phyloP scores from a whole-genome alignment of 768 basidiomycete genomes.

The Leccinellum rugosiceps region DNA sequence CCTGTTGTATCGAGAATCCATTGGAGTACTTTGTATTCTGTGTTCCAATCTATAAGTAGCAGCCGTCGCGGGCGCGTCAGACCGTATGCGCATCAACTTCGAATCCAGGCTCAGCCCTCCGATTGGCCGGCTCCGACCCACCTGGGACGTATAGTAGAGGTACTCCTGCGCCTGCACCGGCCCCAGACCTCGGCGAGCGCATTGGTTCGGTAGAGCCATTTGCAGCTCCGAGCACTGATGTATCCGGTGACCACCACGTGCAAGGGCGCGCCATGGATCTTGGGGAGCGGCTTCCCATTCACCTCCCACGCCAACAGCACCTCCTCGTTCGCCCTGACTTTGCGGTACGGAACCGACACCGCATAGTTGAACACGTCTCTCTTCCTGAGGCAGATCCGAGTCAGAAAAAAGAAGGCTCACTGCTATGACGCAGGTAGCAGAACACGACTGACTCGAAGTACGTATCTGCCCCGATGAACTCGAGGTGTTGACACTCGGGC shows the following conservation, averaged over 20 bases:
- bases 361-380: conserved; percentile 40
- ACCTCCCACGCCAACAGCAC: conserved; percentile 32
- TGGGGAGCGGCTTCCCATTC: conserved; percentile 34
- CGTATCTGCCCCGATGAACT: conserved; percentile 56
- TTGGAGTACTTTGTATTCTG: conserved; percentile 51
- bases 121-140: conserved; percentile 22
- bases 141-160: conserved; percentile 49
- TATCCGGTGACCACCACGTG: conserved; percentile 51
- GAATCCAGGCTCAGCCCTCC: background rate
- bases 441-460: conserved; percentile 44
- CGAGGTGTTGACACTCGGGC: conserved; percentile 48
- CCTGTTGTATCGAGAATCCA: conserved; percentile 55
- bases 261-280: conserved; percentile 50
- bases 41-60: conserved; percentile 31
- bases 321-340: conserved; percentile 45
- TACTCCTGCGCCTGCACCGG: conserved; percentile 55
- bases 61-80: background rate
- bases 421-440: background rate
- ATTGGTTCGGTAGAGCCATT: conserved; percentile 54
- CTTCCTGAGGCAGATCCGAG: conserved; percentile 29
- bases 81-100: background rate
- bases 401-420: background rate
- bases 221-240: conserved; percentile 52
- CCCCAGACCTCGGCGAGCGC: conserved; percentile 45
- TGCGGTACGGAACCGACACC: conserved; percentile 49